Conservation (phyloP, 2,329 filamentous ascomycete species). For the Aspergillus tamarii region DNA sequence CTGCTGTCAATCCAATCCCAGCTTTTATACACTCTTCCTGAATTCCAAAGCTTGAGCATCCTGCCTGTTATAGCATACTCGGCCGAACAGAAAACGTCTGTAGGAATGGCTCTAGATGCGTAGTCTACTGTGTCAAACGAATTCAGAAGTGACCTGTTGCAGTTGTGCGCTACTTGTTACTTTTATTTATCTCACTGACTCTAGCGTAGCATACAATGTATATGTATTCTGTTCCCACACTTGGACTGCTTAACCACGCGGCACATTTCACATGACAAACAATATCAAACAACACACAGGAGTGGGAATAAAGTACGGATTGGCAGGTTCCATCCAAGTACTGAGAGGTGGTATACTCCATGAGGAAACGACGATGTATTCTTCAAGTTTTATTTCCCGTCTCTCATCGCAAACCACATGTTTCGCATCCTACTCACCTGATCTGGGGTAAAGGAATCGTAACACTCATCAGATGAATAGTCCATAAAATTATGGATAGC, state of each 20-base stretch:
- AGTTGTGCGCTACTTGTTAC: too few species aligned
- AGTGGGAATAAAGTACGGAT: background rate
- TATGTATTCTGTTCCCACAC: background rate
- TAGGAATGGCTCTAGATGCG: background rate
- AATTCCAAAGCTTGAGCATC: background rate
- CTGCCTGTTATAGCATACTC: background rate
- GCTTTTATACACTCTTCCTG: too few species aligned
- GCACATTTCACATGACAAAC: background rate
- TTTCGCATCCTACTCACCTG: constrained; percentile 56
- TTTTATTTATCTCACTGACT: background rate
- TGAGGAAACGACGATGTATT: constrained; percentile 2
- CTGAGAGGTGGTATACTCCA: background rate
- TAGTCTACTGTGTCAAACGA: background rate
- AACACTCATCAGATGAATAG: constrained; percentile 60
- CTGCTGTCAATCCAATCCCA: background rate
- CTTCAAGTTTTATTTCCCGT: constrained; percentile 32
- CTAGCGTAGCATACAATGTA: background rate
- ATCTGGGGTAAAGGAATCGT: constrained; percentile 54
- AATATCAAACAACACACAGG: background rate
- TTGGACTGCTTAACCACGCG: background rate
- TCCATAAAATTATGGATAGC: constrained; percentile 65
- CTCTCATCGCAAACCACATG: constrained; percentile 52
- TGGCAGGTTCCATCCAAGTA: background rate
- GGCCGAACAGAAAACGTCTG: background rate
- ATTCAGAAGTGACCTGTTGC: background rate